phyloP scores from a whole-genome alignment of 1,284 basidiomycete species.

The Anthracocystis panici-leucophaei region DNA sequence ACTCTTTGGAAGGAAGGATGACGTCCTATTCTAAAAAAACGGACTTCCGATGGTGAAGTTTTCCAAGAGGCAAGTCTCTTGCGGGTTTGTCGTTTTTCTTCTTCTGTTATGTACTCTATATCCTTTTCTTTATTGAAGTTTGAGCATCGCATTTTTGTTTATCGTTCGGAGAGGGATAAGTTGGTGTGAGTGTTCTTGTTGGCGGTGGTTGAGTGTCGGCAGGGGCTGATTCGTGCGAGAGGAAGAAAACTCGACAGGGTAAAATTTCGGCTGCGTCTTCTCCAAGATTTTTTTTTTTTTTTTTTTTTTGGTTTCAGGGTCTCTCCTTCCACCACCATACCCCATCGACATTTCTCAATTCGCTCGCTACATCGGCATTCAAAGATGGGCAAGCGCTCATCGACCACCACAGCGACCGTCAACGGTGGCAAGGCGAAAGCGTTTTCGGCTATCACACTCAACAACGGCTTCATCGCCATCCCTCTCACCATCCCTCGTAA shows the following conservation, averaged over 20 bases:
- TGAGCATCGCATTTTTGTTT: neutral
- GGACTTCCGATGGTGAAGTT: no score
- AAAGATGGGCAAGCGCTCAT: conserved; percentile 16
- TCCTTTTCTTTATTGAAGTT: no score
- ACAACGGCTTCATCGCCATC: conserved; percentile 39
- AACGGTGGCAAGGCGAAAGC: neutral
- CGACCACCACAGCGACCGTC: neutral
- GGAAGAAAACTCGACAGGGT: conserved; percentile 2
- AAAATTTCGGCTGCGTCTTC: conserved; percentile 4
- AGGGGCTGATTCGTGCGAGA: conserved; percentile 1
- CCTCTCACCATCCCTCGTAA: conserved; percentile 17
- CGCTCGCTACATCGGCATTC: neutral
- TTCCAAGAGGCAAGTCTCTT: no score
- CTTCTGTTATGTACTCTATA: no score
- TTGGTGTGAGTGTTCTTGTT: neutral
- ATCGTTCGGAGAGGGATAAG: neutral
- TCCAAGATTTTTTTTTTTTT: neutral
- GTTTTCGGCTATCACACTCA: conserved; percentile 10
- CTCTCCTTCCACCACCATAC: neutral
- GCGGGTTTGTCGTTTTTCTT: no score
- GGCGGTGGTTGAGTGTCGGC: neutral
- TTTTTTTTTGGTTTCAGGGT: neutral
- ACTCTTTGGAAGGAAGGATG: neutral
- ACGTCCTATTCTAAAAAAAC: no score
- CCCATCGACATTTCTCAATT: neutral